Evolutionary conservation across 139 green algal species (phyloP).

Genomic region (Chlorella sp.): DNA sequence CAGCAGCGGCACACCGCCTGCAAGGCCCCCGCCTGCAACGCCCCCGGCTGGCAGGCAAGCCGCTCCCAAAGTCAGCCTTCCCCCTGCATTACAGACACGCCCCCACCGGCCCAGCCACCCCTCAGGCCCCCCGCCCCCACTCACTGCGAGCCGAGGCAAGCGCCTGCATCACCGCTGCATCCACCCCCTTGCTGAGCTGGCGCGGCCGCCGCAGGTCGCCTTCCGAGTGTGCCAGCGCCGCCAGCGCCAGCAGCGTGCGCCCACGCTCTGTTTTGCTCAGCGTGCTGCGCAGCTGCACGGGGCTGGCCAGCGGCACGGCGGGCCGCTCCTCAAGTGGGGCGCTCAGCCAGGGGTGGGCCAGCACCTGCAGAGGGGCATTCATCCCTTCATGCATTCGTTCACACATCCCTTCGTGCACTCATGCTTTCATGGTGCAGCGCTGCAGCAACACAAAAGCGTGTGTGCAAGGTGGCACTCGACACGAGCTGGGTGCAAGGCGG

Average conservation of each 20-base stretch:
- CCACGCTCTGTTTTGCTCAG: conserved; percentile 8
- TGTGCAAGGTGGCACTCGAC: too few relatives aligned
- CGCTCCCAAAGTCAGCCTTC: not conserved
- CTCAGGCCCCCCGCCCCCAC: not conserved
- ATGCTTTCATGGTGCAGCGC: too few relatives aligned
- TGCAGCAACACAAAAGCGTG: too few relatives aligned
- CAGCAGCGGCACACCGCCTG: too few relatives aligned
- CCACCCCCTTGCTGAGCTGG: too few relatives aligned
- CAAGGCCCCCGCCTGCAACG: too few relatives aligned
- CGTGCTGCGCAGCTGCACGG: not conserved
- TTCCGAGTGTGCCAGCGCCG: conserved; percentile 9
- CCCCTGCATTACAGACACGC: not conserved
- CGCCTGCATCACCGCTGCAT: not conserved
- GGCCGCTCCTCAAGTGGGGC: not conserved
- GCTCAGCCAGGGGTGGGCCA: conserved; percentile 76
- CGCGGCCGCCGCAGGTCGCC: not conserved
- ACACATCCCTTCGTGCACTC: too few relatives aligned
- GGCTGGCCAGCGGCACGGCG: not conserved
- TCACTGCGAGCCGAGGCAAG: not conserved
- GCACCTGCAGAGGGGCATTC: conserved; percentile 3
- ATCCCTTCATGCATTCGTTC: too few relatives aligned
- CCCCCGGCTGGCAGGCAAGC: not conserved
- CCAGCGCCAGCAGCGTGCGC: conserved; percentile 11
- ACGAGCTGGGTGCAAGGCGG: too few relatives aligned
- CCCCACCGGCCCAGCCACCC: not conserved